Conservation (phyloP, 257 asterid species). For the Haberlea rhodopensis region DNA sequence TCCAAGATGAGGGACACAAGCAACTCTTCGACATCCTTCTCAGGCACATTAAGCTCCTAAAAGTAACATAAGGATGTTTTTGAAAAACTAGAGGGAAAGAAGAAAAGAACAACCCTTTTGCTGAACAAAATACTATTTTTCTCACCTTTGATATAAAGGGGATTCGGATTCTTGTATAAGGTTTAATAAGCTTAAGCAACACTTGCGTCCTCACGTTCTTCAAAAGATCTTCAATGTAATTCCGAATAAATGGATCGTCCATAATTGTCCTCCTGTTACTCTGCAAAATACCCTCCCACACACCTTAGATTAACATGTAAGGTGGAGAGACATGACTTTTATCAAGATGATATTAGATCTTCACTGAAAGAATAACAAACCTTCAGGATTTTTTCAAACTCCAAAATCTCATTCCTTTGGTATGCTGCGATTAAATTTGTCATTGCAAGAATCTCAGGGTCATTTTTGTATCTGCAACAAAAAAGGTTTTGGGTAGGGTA, state of each 20-base stretch:
- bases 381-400: slow-evolving; percentile 94
- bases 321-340: slow-evolving; percentile 13
- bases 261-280: slow-evolving; percentile 95
- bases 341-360: slow-evolving; percentile 18
- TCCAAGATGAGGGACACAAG: slow-evolving; percentile 91
- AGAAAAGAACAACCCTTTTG: not conserved
- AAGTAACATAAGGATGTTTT: not conserved
- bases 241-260: slow-evolving; percentile 96
- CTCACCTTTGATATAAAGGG: slow-evolving; percentile 93
- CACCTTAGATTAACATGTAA: slow-evolving; percentile 15
- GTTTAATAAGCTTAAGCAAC: slow-evolving; percentile 94
- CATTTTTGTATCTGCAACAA: slow-evolving; percentile 74
- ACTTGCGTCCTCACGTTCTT: slow-evolving; percentile 98
- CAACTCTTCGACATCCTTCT: slow-evolving; percentile 87
- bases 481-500: slow-evolving; percentile 12
- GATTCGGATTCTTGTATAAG: slow-evolving; percentile 90
- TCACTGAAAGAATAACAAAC: slow-evolving; percentile 30
- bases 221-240: slow-evolving; percentile 96
- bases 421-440: slow-evolving; percentile 95
- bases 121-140: slow-evolving; percentile 15
- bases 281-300: slow-evolving; percentile 39
- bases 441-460: slow-evolving; percentile 97
- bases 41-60: slow-evolving; percentile 98
- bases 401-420: slow-evolving; percentile 93
- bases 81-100: not conserved